Conservation (phyloP, 495 filamentous ascomycete genomes). For the Bacidia gigantensis region DNA sequence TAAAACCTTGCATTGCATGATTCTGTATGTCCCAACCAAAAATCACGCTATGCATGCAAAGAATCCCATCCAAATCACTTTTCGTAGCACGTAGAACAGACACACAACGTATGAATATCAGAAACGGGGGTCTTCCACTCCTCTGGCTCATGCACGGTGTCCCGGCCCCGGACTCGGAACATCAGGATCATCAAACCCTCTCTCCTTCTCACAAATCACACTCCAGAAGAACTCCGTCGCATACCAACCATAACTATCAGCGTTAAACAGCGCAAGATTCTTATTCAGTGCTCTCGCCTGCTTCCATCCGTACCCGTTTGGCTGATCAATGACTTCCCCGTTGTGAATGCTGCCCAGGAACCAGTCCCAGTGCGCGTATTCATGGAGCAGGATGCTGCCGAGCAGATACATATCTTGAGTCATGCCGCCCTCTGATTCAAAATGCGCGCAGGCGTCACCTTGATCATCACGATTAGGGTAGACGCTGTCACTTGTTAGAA, state of each 20-base stretch:
- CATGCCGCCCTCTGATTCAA: not conserved
- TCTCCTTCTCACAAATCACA: not conserved
- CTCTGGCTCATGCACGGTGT: no score
- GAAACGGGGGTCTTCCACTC: no score
- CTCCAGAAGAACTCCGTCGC: slow-evolving; percentile 1
- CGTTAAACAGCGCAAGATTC: not conserved
- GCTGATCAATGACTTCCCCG: not conserved
- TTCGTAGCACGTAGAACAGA: no score
- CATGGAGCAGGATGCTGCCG: not conserved
- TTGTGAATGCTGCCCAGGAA: not conserved
- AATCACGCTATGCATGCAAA: no score
- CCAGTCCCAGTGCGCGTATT: not conserved
- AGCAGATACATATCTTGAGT: not conserved
- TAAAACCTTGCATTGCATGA: no score
- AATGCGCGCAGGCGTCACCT: not conserved
- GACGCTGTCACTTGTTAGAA: not conserved
- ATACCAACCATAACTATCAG: slow-evolving; percentile 3
- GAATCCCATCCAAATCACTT: no score
- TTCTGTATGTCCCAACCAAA: no score
- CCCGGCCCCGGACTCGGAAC: not conserved
- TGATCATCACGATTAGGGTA: not conserved
- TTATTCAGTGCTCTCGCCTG: not conserved
- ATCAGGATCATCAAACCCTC: not conserved
- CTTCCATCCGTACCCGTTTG: not conserved
- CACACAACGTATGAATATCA: no score